These are phyloP conservation scores for Spathaspora girioi DNA, from an alignment of 805 yeast genomes.

Conservation along the genomic window DNA sequence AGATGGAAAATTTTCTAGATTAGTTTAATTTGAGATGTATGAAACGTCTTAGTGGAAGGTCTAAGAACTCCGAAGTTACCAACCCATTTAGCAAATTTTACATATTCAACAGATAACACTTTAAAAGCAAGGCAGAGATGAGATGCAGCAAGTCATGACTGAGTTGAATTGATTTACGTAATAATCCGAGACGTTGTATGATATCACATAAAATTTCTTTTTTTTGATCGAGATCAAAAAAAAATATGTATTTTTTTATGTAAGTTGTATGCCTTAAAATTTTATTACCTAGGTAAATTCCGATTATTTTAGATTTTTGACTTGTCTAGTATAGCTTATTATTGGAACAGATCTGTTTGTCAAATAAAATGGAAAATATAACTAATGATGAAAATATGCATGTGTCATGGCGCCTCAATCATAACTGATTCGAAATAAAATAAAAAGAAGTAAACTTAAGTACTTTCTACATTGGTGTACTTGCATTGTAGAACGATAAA, in stretches of 20 bases:
- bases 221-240: neutral
- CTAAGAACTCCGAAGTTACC: no score
- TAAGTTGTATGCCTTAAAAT: neutral
- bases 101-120: no score
- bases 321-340: neutral
- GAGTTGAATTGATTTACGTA: no score
- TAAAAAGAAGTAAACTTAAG: neutral
- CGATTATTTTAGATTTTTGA: neutral
- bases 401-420: neutral
- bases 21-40: neutral
- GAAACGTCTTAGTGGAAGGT: no score
- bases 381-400: neutral
- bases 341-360: neutral
- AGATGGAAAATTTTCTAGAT: neutral
- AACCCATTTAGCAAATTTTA: no score
- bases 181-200: neutral
- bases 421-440: neutral
- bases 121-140: no score
- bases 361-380: neutral
- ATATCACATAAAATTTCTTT: neutral
- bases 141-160: no score
- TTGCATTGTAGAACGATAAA: neutral
- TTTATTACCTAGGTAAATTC: neutral
- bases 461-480: neutral
- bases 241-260: neutral